These are phyloP conservation scores for Lagenidium giganteum DNA, from an alignment of 352 stramenopile species.

Conservation along the genomic window DNA sequence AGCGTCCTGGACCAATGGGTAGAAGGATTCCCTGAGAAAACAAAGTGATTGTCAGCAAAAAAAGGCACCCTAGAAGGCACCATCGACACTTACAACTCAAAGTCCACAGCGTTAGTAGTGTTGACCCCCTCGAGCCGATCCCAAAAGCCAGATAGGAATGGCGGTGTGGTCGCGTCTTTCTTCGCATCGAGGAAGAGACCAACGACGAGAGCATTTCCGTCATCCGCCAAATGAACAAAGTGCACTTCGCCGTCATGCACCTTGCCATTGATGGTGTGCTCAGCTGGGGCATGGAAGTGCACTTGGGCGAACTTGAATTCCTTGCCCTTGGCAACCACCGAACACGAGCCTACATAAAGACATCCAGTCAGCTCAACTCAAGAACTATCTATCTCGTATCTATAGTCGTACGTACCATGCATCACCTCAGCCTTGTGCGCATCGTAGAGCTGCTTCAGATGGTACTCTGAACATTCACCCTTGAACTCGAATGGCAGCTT, in stretches of 20 bases:
- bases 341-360: conserved; percentile 10
- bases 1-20: background rate
- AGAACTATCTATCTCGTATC: background rate
- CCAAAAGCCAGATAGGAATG: conserved; percentile 7
- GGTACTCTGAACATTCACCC: conserved; percentile 12
- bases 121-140: conserved; percentile 1
- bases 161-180: conserved; percentile 2
- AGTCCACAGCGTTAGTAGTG: background rate
- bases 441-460: conserved; percentile 15
- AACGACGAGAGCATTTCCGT: conserved; percentile 16
- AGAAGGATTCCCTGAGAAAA: conserved; percentile 2
- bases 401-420: too few species aligned
- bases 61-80: background rate
- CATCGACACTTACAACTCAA: background rate
- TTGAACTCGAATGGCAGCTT: conserved; percentile 9
- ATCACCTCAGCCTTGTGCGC: conserved; percentile 13
- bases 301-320: conserved; percentile 21
- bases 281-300: conserved; percentile 28
- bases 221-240: conserved; percentile 27
- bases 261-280: conserved; percentile 38
- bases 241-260: conserved; percentile 28
- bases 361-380: background rate
- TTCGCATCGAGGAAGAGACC: conserved; percentile 17
- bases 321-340: conserved; percentile 9
- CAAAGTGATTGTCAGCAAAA: too few species aligned